Evolutionary conservation across 495 filamentous ascomycete species (phyloP), one percentile per base, ranked within the genome.

Genomic region (Podospora comata): DNA sequence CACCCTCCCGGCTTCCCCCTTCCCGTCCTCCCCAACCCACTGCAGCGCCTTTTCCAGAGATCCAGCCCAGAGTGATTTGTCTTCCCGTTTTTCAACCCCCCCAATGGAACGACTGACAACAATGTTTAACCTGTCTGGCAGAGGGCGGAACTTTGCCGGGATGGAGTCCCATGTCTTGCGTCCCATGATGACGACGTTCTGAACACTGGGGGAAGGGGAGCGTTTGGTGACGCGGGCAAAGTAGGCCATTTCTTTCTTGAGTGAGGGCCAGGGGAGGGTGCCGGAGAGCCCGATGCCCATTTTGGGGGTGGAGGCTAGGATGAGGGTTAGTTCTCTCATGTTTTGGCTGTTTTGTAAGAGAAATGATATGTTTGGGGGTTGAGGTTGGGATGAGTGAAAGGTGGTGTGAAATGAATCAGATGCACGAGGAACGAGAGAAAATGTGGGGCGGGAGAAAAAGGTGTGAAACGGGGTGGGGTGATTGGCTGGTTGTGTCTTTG

Each of bases 101-200:
- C 3, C 11, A 3, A 61, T 32, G 27, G 62, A 60, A 9, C 90
- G 82, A 44, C 87, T 89, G 62, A 99, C 76, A 60, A 99, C 88
- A 11, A 97, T 85, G 71, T 92, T 98, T 5, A 90, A 77, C 28
- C 95, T 78, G 27, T 86, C 91, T 60, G 85, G 88, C 15, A 99
- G 80, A 34, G 95, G 95, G n/a, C 93, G 85, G 72, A 93, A 90
- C 15, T 79, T 80, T 0, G 78, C 72, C 2, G 94, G 94, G 4
- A 99, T 92, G 58, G 87, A 90, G 30, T 94, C 91, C 88, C 93
- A 99, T 0, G 95, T 97, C 79, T 95, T 97, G 70, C 95, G 91
- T 61, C 95, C 95, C 94, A 99, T 99, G 73, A 99, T 89, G 27
- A 99, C 89, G 0, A 90, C 91, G 74, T 98, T 99, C 58, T 71